These are phyloP conservation scores for Lactarius indigo DNA, from an alignment of 768 basidiomycete species.

Conservation along the genomic window DNA sequence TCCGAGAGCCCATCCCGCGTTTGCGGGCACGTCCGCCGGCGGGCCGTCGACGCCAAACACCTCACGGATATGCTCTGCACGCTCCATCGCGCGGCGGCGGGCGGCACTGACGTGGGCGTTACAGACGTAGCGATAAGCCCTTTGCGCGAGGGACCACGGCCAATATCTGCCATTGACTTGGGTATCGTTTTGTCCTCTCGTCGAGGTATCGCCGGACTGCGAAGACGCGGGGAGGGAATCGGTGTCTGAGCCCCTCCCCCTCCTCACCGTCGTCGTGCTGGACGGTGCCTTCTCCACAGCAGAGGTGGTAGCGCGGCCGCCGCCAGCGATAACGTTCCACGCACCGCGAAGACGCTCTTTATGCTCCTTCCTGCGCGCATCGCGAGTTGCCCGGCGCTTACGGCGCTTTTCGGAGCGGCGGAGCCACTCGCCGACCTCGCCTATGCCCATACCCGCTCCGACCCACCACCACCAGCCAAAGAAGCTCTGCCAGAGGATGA, in stretches of 20 bases:
- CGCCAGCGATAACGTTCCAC: conserved; percentile 54
- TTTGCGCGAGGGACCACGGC: conserved; percentile 37
- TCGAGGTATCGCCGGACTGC: not conserved
- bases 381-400: conserved; percentile 42
- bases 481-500: conserved; percentile 96
- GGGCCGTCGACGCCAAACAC: conserved; percentile 44
- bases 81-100: conserved; percentile 65
- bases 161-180: not conserved
- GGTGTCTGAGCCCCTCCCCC: conserved; percentile 37
- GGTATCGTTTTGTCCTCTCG: not conserved
- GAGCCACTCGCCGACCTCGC: conserved; percentile 65
- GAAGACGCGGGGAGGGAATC: conserved; percentile 2
- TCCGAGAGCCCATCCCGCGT: conserved; percentile 68
- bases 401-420: conserved; percentile 51
- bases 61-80: conserved; percentile 61
- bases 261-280: not conserved
- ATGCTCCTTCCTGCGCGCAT: conserved; percentile 47
- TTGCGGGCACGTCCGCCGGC: conserved; percentile 29
- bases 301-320: not conserved
- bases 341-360: conserved; percentile 52
- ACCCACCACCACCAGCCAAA: conserved; percentile 99
- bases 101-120: conserved; percentile 71
- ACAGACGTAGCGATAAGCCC: conserved; percentile 58
- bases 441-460: conserved; percentile 80
- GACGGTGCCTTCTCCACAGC: not conserved